phyloP scores from a whole-genome alignment of 2,329 filamentous ascomycete genomes.

The Microcera coccophila region DNA sequence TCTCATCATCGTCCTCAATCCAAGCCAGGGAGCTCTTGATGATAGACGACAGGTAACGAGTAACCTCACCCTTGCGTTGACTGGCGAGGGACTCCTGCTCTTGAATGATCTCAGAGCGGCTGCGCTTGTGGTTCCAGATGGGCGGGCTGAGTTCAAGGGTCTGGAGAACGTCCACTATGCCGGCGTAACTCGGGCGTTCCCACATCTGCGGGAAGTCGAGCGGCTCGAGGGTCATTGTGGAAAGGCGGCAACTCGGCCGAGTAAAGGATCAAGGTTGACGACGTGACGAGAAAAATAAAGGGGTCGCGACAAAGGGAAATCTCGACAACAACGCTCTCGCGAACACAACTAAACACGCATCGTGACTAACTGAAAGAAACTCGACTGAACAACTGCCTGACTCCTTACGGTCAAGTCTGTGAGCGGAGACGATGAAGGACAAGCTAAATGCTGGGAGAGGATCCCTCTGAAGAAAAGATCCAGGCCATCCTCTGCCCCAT shows the following conservation, averaged over 20 bases:
- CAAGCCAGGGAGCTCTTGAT: constrained; percentile 64
- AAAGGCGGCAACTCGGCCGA: neutral
- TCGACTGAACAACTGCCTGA: neutral
- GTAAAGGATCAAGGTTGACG: constrained; percentile 1
- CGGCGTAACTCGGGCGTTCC: constrained; percentile 63
- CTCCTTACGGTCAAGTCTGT: neutral
- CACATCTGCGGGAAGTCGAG: constrained; percentile 78
- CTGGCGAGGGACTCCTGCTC: constrained; percentile 39
- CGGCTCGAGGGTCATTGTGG: constrained; percentile 30
- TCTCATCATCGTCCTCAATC: constrained; percentile 63
- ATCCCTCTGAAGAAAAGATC: neutral
- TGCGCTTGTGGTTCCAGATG: constrained; percentile 56
- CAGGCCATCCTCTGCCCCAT: neutral
- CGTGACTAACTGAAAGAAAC: constrained; percentile 6
- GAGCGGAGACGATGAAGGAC: neutral
- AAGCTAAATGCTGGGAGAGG: neutral
- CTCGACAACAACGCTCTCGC: constrained; percentile 1
- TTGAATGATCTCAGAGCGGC: constrained; percentile 39
- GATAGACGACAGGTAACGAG: constrained; percentile 65
- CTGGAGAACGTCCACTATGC: constrained; percentile 63
- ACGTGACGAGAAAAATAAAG: constrained; percentile 3
- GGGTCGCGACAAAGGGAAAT: neutral
- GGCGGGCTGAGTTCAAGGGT: constrained; percentile 63
- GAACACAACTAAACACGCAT: constrained; percentile 18
- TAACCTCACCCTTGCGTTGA: constrained; percentile 48